Evolutionary conservation across 1,284 basidiomycete species (phyloP).

Genomic region (Amylostereum areolatum): DNA sequence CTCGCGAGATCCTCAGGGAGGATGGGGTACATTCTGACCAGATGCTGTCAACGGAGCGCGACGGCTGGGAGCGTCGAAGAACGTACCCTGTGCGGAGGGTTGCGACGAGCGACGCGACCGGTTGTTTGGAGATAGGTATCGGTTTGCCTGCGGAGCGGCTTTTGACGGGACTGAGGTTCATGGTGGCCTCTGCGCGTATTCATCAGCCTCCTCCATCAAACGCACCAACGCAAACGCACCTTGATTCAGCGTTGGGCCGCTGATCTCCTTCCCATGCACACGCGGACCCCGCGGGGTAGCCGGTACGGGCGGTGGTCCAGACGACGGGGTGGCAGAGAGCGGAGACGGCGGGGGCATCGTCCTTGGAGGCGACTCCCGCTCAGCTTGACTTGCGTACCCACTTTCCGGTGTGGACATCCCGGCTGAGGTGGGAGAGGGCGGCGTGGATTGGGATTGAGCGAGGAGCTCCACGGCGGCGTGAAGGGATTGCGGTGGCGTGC

Average conservation of each 20-base stretch:
- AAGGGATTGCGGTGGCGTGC: slow-evolving; percentile 31
- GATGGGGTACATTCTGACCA: slow-evolving; percentile 49
- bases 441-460: slow-evolving; percentile 2
- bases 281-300: slow-evolving; percentile 11
- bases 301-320: not conserved
- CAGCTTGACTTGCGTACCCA: slow-evolving; percentile 12
- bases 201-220: not conserved
- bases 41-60: slow-evolving; percentile 40
- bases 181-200: slow-evolving; percentile 50
- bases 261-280: slow-evolving; percentile 56
- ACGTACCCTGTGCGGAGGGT: slow-evolving; percentile 63
- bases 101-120: slow-evolving; percentile 45
- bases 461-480: slow-evolving; percentile 32
- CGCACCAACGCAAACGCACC: slow-evolving; percentile 32
- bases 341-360: not conserved
- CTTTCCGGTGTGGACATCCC: slow-evolving; percentile 10
- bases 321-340: too few relatives aligned
- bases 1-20: slow-evolving; percentile 73
- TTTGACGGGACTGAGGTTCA: slow-evolving; percentile 69
- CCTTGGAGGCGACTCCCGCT: slow-evolving; percentile 4
- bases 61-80: not conserved
- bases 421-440: slow-evolving; percentile 10
- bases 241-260: slow-evolving; percentile 57
- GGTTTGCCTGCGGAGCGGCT: slow-evolving; percentile 57
- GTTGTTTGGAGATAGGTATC: slow-evolving; percentile 55